Evolutionary conservation across 768 basidiomycete species (phyloP), one percentile per base, ranked within the genome.

Genomic region (Baorangia bicolor): DNA sequence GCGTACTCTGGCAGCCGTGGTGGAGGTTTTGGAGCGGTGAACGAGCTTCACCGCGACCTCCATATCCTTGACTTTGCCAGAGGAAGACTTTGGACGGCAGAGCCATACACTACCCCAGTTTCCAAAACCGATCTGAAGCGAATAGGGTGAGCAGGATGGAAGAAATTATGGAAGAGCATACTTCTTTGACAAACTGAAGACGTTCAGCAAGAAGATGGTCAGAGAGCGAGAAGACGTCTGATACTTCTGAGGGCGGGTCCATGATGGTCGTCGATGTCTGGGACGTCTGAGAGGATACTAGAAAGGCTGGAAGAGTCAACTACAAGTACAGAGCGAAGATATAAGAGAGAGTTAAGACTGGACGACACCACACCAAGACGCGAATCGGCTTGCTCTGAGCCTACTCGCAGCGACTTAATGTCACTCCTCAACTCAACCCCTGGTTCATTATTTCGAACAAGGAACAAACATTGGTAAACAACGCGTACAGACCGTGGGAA

Each of bases 81-180:
- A 73, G 62, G 51, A 76, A 23, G 76, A 76, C 71, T 84, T 90
- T 56, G 86, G 84, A 34, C 74, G 75, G 66, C 87, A 90, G 61
- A 89, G 73, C 91, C 90, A 93, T 59, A 94, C 92, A 68, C 87
- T 88, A 34, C 93, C 93, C 93, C 93, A 96, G 74, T 94, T 94
- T 40, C 93, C 92, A 67, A 82, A 92, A 31, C 92, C 92, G 75
- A 93, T 88, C 89, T 93, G n/a, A 51, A 2, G 41, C 31, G 41
- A 34, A 38, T 0, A 54, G 20, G 33, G 37, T 57, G 58, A 68
- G 49, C 13, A 33, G 50, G 25, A 12, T 13, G 28, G 0, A 7
- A 10, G 27, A 7, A 7, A n/a, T 18, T 30, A 44, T 23, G 23
- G 23, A 18, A 45, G 46, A n/a, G 28, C 76, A 20, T 59, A 85